A percentile compares a stretch with the other conserved stretches of the same genome.
phyloP scores from a whole-genome alignment of 2,329 filamentous ascomycete species.

The Cladosporium oxysporum region DNA sequence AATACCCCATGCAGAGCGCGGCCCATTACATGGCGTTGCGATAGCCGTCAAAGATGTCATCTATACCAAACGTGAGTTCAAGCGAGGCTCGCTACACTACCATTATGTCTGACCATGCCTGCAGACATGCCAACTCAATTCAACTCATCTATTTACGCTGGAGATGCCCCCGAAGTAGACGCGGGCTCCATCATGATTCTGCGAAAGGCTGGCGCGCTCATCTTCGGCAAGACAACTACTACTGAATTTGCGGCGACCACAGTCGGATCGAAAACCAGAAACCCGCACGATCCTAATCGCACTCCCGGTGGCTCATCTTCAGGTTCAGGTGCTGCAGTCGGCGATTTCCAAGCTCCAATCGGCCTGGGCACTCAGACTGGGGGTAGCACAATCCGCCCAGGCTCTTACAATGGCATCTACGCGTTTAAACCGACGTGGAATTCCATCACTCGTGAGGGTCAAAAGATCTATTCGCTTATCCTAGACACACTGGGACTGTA shows the following conservation, averaged over 20 bases:
- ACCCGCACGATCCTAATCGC: constrained; percentile 53
- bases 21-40: constrained; percentile 59
- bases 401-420: constrained; percentile 19
- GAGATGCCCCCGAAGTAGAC: constrained; percentile 50
- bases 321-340: constrained; percentile 34
- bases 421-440: constrained; percentile 59
- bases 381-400: constrained; percentile 26
- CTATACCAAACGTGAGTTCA: constrained; percentile 40
- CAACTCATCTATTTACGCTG: constrained; percentile 57
- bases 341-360: constrained; percentile 26
- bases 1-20: constrained; percentile 51
- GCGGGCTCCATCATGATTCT: constrained; percentile 56
- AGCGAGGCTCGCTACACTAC: constrained; percentile 40
- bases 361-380: constrained; percentile 34
- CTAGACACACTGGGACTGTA: constrained; percentile 66
- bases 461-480: constrained; percentile 59
- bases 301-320: constrained; percentile 35
- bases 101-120: constrained; percentile 9
- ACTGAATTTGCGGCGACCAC: constrained; percentile 64
- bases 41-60: constrained; percentile 65
- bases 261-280: constrained; percentile 54
- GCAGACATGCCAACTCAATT: constrained; percentile 56
- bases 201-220: constrained; percentile 57
- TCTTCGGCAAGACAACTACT: constrained; percentile 63
- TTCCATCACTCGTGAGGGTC: constrained; percentile 62